Evolutionary conservation across 106 monocot genomes (phyloP).

Genomic region (Platanthera zijinensis): DNA sequence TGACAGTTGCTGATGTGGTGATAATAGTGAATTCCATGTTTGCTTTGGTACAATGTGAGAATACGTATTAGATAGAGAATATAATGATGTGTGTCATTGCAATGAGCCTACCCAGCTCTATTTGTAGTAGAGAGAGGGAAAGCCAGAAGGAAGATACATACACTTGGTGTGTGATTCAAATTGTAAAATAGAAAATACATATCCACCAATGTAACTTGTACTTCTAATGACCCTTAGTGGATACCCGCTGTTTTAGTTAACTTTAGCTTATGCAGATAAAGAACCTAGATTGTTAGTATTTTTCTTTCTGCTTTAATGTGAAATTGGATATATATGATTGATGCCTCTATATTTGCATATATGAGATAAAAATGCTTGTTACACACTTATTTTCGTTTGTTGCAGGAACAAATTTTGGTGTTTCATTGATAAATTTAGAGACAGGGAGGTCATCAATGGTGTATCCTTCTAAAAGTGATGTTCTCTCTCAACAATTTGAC

Average conservation of each 20-base stretch:
- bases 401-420: constrained; percentile 62
- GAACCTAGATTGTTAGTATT: not conserved
- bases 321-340: not conserved
- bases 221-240: not conserved
- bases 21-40: no score
- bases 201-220: no score
- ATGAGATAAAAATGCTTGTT: not conserved
- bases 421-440: constrained; percentile 63
- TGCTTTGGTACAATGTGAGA: no score
- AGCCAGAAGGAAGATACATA: no score
- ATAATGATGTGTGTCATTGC: no score
- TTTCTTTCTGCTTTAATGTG: not conserved
- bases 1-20: no score
- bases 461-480: constrained; percentile 55
- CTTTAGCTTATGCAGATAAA: not conserved
- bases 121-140: no score
- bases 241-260: not conserved
- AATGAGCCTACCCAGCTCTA: no score
- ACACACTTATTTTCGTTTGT: not conserved
- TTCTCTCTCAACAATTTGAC: constrained; percentile 67
- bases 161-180: no score
- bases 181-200: no score
- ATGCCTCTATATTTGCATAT: not conserved
- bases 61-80: no score
- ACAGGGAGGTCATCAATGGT: constrained; percentile 41